Evolutionary conservation across 2,329 filamentous ascomycete genomes (phyloP).

Genomic region (Paecilomyces sp.): DNA sequence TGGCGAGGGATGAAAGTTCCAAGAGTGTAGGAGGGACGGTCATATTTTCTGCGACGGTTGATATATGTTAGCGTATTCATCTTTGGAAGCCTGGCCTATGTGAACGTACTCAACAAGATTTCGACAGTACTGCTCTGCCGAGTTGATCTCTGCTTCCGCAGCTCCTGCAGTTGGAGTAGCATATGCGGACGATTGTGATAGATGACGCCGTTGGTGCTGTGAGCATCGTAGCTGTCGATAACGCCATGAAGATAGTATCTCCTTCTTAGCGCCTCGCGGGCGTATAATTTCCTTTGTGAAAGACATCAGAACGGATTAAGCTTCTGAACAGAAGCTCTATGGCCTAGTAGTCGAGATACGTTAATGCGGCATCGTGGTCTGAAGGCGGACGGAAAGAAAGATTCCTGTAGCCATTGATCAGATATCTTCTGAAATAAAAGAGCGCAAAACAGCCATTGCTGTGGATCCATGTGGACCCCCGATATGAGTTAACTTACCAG

Average conservation of each 20-base stretch:
- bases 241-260: conserved; percentile 7
- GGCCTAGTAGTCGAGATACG: not conserved
- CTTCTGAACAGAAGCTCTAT: not conserved
- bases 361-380: not conserved
- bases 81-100: not conserved
- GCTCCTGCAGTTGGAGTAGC: conserved; percentile 13
- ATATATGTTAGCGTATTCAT: not conserved
- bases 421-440: not conserved
- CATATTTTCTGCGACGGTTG: conserved; percentile 58
- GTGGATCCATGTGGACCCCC: not conserved
- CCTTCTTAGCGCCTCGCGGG: conserved; percentile 11
- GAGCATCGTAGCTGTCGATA: not conserved
- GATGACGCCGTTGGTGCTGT: conserved; percentile 13
- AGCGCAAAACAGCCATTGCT: not conserved
- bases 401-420: not conserved
- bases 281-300: conserved; percentile 13
- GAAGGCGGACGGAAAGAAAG: not conserved
- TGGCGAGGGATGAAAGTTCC: conserved; percentile 73
- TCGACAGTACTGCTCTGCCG: conserved; percentile 53
- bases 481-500: not conserved
- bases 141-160: conserved; percentile 44
- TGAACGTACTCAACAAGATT: conserved; percentile 46
- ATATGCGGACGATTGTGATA: conserved; percentile 15
- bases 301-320: conserved; percentile 12
- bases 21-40: conserved; percentile 81